Base-by-base conservation (phyloP, 2,329 filamentous ascomycete species). In the Lecanosticta acicola region DNA sequence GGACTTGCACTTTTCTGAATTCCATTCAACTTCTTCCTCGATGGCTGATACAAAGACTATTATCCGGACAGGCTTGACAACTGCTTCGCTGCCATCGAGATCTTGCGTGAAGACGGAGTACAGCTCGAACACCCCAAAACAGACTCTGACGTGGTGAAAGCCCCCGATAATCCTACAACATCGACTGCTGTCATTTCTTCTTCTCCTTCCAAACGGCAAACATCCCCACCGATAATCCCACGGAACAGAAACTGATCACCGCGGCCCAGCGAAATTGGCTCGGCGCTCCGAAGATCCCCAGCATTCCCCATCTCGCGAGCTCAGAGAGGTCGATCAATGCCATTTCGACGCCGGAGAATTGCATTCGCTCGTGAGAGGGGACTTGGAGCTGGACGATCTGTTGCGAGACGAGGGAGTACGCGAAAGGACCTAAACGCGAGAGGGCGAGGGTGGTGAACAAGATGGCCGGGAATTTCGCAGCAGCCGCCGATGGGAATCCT, bases 31-130 rank as follows among this genome's bases (percentile, higher is more conserved):
- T n/a, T n/a, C n/a, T n/a, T n/a, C n/a, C n/a, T n/a, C n/a, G n/a
- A 47, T 41, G 44, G 40, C 24, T 54, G 45, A 48, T 54, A 52
- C 39, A 52, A 52, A 32, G 19, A 54, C 41, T 54, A 54, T 33
- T 51, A 49, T 26, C 51, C 46, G 21, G 24, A 34, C 16, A 34
- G 44, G 17, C 33, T 45, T 4, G 39, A 49, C 14, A 50, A 54
- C 34, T 54, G 48, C 38, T 39, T 48, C 36, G 26, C 46, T 32
- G 49, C 39, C 16, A 29, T 29, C 24, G 24, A 29, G 24, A 29
- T 29, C n/a, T n/a, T n/a, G n/a, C n/a, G n/a, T n/a, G n/a, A n/a
- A n/a, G n/a, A n/a, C 32, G 16, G 36, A 35, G 33, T 48, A 20
- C 5, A 26, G 42, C 5, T 39, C 43, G 19, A 17, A 29, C n/a